Conservation (phyloP, 176 grass and related monocot genomes). For the Carex myosuroides region DNA sequence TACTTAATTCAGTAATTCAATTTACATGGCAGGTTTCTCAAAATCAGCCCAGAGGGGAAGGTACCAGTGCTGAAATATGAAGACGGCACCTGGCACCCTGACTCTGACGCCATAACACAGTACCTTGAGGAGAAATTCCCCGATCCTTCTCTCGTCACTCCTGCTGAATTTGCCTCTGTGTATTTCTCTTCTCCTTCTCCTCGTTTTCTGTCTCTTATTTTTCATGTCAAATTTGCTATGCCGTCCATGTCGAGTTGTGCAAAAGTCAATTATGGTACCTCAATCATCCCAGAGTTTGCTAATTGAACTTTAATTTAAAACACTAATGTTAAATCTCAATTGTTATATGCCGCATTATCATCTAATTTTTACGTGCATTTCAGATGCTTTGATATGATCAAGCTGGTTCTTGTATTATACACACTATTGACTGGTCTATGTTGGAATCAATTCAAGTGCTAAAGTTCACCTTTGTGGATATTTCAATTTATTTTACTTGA, state of each 20-base stretch:
- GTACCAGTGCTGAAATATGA: conserved; percentile 66
- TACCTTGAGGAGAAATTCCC: conserved; percentile 78
- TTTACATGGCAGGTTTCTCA: conserved; percentile 45
- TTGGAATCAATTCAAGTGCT: neutral
- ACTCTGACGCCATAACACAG: conserved; percentile 76
- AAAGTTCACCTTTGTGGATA: neutral
- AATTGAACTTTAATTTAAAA: neutral
- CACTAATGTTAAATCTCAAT: neutral
- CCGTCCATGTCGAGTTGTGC: neutral
- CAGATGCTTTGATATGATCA: neutral
- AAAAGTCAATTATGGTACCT: neutral
- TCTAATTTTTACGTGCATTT: neutral
- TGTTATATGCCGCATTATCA: neutral
- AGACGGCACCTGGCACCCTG: conserved; percentile 63
- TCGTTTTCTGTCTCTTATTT: neutral
- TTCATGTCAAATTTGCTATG: neutral
- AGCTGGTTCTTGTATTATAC: neutral
- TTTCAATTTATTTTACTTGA: neutral
- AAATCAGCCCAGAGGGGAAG: conserved; percentile 83
- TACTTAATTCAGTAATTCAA: neutral
- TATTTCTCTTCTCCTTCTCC: conserved; percentile 17
- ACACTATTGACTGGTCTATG: conserved; percentile 1
- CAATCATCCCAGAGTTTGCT: neutral
- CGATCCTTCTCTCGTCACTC: conserved; percentile 53
- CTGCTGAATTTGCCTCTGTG: conserved; percentile 61